Conservation (phyloP, 148 eudicot species). For the Cornus suecica region DNA sequence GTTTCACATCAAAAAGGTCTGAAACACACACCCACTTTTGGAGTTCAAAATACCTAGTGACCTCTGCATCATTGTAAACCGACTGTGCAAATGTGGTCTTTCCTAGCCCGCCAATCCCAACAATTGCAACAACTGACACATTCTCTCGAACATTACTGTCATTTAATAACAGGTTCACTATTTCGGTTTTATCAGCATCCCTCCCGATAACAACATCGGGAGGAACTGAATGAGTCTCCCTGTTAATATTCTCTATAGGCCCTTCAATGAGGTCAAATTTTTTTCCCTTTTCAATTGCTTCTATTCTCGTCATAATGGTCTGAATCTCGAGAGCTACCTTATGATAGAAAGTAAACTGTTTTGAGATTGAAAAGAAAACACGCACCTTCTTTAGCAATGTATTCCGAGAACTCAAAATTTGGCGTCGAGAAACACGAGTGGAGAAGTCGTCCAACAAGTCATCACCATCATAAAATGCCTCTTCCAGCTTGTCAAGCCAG, state of each 20-base stretch:
- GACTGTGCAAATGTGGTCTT: constrained; percentile 28
- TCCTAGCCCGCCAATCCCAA: constrained; percentile 36
- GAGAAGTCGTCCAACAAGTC: constrained; percentile 16
- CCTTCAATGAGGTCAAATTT: constrained; percentile 10
- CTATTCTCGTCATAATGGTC: constrained; percentile 9
- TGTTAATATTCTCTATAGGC: no score
- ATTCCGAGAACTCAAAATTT: neutral
- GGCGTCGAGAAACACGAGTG: neutral
- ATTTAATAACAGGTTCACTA: neutral
- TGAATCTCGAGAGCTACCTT: constrained; percentile 13
- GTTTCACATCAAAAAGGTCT: constrained; percentile 8
- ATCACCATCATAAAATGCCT: no score
- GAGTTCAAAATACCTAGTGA: constrained; percentile 10
- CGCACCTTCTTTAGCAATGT: neutral
- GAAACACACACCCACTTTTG: constrained; percentile 33
- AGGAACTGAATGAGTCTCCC: neutral
- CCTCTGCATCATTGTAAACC: constrained; percentile 17
- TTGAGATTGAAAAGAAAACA: constrained; percentile 8
- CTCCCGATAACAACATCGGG: constrained; percentile 20
- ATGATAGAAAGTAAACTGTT: constrained; percentile 1
- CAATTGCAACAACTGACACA: constrained; percentile 21
- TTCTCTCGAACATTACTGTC: neutral
- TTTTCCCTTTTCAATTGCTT: constrained; percentile 15
- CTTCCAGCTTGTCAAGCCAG: no score
- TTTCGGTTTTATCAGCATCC: constrained; percentile 12